Evolutionary conservation across 2,329 filamentous ascomycete genomes (phyloP).

Genomic region (Pseudofabraea citricarpa): DNA sequence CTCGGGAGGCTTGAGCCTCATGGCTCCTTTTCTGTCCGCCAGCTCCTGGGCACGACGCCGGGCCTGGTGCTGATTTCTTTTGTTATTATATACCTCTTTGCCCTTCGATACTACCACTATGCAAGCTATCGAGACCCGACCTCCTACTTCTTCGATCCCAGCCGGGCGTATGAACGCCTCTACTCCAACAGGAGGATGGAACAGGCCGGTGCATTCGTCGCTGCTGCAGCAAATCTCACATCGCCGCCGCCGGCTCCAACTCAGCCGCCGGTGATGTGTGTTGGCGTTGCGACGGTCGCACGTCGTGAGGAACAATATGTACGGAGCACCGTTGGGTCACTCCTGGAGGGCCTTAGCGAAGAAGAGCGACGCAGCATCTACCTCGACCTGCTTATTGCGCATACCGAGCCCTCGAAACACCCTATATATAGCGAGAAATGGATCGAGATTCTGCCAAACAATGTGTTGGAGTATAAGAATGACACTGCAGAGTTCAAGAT

Average conservation of each 20-base stretch:
- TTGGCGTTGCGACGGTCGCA: conserved; percentile 10
- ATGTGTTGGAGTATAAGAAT: conserved; percentile 29
- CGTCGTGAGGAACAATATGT: conserved; percentile 9
- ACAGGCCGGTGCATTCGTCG: conserved; percentile 21
- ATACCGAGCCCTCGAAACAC: conserved; percentile 27
- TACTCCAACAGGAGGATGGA: conserved; percentile 22
- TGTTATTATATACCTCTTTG: conserved; percentile 18
- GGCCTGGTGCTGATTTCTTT: conserved; percentile 2
- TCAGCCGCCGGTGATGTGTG: conserved; percentile 6
- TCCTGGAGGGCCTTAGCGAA: conserved; percentile 27
- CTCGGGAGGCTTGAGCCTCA: too few species aligned
- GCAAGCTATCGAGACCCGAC: conserved; percentile 24
- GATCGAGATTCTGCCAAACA: conserved; percentile 28
- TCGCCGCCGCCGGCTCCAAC: background rate
- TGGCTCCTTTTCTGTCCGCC: too few species aligned
- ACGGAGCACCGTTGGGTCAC: conserved; percentile 15
- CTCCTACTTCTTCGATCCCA: conserved; percentile 26
- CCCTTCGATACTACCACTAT: conserved; percentile 19
- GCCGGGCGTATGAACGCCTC: conserved; percentile 21
- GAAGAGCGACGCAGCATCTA: conserved; percentile 28
- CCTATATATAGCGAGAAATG: conserved; percentile 28
- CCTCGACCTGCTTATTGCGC: conserved; percentile 31
- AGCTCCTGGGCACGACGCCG: background rate
- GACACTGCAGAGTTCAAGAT: background rate
- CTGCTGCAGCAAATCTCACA: conserved; percentile 7